These are phyloP conservation scores for Pleurotus giganteus DNA, from an alignment of 768 basidiomycete species.

Conservation along the genomic window DNA sequence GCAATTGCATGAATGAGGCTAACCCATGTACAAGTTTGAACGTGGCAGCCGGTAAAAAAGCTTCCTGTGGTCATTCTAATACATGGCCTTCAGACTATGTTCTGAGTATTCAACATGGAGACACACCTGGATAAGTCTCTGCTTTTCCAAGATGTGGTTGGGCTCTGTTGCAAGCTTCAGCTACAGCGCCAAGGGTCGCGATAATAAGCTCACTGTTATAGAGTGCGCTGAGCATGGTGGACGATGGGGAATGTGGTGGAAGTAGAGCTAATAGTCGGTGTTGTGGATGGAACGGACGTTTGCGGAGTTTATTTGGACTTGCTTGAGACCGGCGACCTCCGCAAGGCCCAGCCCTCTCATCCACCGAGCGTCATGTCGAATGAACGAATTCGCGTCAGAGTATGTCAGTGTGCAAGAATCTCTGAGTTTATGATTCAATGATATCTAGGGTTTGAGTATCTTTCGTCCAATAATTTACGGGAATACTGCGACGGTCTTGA, in stretches of 20 bases:
- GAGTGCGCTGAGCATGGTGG: constrained; percentile 56
- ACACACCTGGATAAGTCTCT: constrained; percentile 63
- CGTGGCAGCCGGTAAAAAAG: constrained; percentile 63
- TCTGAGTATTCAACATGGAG: constrained; percentile 7
- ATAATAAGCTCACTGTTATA: constrained; percentile 54
- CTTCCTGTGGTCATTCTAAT: constrained; percentile 44
- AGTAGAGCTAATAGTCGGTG: constrained; percentile 17
- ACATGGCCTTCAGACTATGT: constrained; percentile 1
- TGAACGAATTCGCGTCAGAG: constrained; percentile 78
- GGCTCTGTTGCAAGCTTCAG: constrained; percentile 40
- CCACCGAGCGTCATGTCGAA: constrained; percentile 39
- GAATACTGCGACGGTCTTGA: constrained; percentile 82
- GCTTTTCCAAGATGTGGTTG: constrained; percentile 64
- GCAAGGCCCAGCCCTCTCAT: constrained; percentile 37
- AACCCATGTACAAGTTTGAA: constrained; percentile 64
- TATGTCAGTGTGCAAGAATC: constrained; percentile 35
- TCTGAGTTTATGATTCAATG: constrained; percentile 12
- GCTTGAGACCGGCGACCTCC: constrained; percentile 17
- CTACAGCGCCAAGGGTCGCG: constrained; percentile 1
- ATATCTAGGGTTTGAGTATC: constrained; percentile 75
- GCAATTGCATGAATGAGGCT: constrained; percentile 16
- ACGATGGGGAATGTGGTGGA: constrained; percentile 19
- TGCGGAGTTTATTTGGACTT: constrained; percentile 41
- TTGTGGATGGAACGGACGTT: constrained; percentile 29
- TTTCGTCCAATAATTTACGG: constrained; percentile 94